Base-by-base conservation (phyloP, 805 yeast genomes). In the Ogataea pini region DNA sequence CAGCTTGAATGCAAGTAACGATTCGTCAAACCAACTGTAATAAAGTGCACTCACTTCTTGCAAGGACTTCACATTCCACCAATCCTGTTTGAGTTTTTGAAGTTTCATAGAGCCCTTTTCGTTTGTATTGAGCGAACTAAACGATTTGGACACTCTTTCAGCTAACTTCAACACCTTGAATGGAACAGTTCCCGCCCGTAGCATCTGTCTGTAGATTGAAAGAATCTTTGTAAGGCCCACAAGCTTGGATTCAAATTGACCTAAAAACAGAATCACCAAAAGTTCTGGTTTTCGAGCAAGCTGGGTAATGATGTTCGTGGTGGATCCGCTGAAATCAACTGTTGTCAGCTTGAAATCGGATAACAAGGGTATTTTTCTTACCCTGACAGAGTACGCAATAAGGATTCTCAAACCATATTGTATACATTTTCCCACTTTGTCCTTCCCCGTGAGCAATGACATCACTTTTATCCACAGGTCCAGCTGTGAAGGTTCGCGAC, bases 171-270 rank as follows among this genome's bases (percentile, higher is more conserved):
- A 60, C 2, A 81, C 36, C 52, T 84, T 72, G 63, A 83, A 80
- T 1, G 89, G 89, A 6, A 86, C 73, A 38, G 82, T 79, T 34
- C 91, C 92, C 50, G 84, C 84, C 56, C 92, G 73, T 55, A 85
- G 65, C 46, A 82, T 73, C 59, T 83, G 89, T 64, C 94, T 77
- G 63, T 82, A 86, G 9, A 76, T 65, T 44, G 76, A 77, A 44
- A 78, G 70, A 49, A 76, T 79, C 31, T 62, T 65, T 9, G 75
- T 77, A 50, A 72, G 65, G n/a, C 74, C 82, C 20, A 64, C 60
- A 18, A 72, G 69, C 56, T 71, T 71, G 24, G 65, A 58, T 38
- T 70, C 64, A 47, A 77, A 71, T n/a, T 70, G 60, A 3, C 73
- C 69, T 42, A 75, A 65, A 6, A 72, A 51, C 7, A 76, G 58